Conservation (phyloP, 2,329 filamentous ascomycete genomes). For the Penicillium hesseltinei region DNA sequence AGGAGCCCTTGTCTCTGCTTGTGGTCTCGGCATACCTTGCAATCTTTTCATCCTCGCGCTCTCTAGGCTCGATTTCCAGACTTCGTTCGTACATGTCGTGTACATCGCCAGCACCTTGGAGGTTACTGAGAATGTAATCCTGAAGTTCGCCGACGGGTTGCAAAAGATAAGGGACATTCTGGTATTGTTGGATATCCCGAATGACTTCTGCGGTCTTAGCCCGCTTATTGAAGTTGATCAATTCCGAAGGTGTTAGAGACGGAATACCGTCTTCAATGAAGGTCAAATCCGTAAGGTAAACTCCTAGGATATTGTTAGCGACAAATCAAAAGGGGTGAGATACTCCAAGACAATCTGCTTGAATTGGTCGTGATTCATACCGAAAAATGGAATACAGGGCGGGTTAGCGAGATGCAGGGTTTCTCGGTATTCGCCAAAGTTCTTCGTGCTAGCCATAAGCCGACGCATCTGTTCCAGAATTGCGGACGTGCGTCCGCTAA, state of each 20-base stretch:
- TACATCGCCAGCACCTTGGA: slow-evolving; percentile 91
- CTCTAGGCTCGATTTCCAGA: slow-evolving; percentile 85
- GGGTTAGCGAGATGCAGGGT: slow-evolving; percentile 89
- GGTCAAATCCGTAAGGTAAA: slow-evolving; percentile 94
- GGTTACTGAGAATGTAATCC: slow-evolving; percentile 94
- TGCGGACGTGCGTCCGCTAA: slow-evolving; percentile 77
- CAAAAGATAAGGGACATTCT: slow-evolving; percentile 93
- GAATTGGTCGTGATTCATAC: slow-evolving; percentile 51
- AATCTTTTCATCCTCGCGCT: slow-evolving; percentile 99
- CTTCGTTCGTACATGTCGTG: slow-evolving; percentile 99
- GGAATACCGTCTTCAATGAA: slow-evolving; percentile 99
- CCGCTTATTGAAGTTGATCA: slow-evolving; percentile 98
- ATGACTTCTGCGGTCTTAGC: slow-evolving; percentile 98
- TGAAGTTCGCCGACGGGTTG: slow-evolving; percentile 88
- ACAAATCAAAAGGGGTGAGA: slow-evolving; percentile 10
- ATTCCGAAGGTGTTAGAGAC: slow-evolving; percentile 89
- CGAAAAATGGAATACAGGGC: slow-evolving; percentile 97
- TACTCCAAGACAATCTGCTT: neutral
- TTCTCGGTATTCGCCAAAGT: slow-evolving; percentile 96
- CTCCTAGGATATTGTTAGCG: slow-evolving; percentile 57
- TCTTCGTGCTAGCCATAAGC: slow-evolving; percentile 96
- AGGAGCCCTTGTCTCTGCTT: slow-evolving; percentile 35
- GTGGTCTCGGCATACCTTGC: slow-evolving; percentile 69
- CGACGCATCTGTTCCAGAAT: slow-evolving; percentile 87
- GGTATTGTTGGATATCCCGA: slow-evolving; percentile 96